Evolutionary conservation across 2,329 filamentous ascomycete genomes (phyloP), one percentile per base, ranked within the genome.

Genomic region (Aaosphaeria pasadenensis): DNA sequence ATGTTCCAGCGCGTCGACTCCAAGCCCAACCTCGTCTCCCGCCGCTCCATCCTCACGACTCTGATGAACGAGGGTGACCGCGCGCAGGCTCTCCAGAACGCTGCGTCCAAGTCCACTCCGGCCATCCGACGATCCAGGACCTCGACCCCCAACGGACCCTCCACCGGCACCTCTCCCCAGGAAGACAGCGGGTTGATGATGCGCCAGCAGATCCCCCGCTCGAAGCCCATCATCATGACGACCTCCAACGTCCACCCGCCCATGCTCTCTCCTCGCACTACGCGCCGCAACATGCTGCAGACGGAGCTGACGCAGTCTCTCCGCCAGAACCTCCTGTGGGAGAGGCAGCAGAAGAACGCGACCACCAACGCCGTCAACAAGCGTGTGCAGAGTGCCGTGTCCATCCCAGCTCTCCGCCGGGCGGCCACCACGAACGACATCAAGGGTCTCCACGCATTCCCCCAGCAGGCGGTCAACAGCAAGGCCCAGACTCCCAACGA

Each of bases 301-400:
- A 95, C 89, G 0, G 94, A 99, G 74, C 77, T 99, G 46, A 96
- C 92, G 2, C 91, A 96, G 68, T 95, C 90, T 24, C 84, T 99
- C 4, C 85, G 94, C 24, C 88, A 91, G 59, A 89, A 96, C 61
- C 84, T 99, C 11, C 81, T 97, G 11, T 95, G 90, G 88, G 94
- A 99, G 70, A 87, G 94, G 45, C 90, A 95, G 65, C 92, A 97
- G 66, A 95, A 94, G 80, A 90, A 89, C 50, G 87, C 88, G 32
- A 92, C 90, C 6, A 89, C 86, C 61, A 91, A 92, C 55, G 90
- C 91, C 1, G 89, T 92, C 46, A 79, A 96, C 49, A 95, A 96
- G 77, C 84, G 92, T 53, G 81, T 90, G 50, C 91, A 96, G 68
- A 96, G 91, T 6, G 64, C 63, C 4, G 58, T 59, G 24, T 59